phyloP scores from a whole-genome alignment of 208 protist genomes.

The Jaenimonas drosophilae region DNA sequence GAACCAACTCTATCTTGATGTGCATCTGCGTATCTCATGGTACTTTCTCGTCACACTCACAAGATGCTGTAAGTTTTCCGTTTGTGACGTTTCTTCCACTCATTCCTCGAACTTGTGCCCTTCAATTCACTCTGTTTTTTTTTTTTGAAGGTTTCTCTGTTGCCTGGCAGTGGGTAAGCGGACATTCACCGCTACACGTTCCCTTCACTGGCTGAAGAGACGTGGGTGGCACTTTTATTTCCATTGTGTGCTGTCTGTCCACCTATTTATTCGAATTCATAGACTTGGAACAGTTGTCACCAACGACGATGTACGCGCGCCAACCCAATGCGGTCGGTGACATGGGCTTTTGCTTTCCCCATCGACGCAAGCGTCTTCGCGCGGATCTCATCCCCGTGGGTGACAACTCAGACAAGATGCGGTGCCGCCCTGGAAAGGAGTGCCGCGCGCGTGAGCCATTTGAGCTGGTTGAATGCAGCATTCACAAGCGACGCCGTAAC shows the following conservation, averaged over 20 bases:
- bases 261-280: too few relatives aligned
- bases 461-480: constrained; percentile 40
- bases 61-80: not conserved
- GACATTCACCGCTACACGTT: too few relatives aligned
- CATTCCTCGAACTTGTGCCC: constrained; percentile 1
- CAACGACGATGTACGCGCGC: too few relatives aligned
- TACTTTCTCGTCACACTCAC: constrained; percentile 5
- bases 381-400: constrained; percentile 54
- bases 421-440: constrained; percentile 56
- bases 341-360: constrained; percentile 58
- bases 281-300: too few relatives aligned
- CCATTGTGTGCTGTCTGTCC: too few relatives aligned
- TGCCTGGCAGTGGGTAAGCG: too few relatives aligned
- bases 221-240: too few relatives aligned
- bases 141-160: constrained; percentile 6
- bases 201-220: too few relatives aligned
- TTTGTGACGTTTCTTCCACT: constrained; percentile 5
- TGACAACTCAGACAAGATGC: constrained; percentile 37
- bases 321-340: too few relatives aligned
- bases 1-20: not conserved
- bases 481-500: constrained; percentile 58
- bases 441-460: constrained; percentile 27
- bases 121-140: constrained; percentile 6
- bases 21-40: not conserved
- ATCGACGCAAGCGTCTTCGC: constrained; percentile 37